phyloP scores from a whole-genome alignment of 108 stramenopile species.

The Skeletonema menzelii region DNA sequence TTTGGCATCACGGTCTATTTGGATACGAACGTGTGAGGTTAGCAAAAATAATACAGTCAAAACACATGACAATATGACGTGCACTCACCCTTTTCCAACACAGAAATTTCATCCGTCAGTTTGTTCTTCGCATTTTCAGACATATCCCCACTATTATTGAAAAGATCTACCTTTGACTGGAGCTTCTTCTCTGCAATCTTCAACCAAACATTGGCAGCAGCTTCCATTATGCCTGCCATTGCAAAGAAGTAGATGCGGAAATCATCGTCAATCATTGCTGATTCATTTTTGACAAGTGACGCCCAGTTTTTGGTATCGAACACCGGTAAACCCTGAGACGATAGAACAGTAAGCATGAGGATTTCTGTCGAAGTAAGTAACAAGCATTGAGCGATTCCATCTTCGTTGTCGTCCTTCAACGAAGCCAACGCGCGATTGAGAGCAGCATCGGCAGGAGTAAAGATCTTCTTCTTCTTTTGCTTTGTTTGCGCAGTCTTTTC shows the following conservation, averaged over 20 bases:
- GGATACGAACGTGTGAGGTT: neutral
- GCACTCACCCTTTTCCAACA: conserved; percentile 31
- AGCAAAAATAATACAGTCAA: neutral
- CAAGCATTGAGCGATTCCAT: conserved; percentile 20
- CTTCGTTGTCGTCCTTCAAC: conserved; percentile 10
- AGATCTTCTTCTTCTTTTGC: conserved; percentile 38
- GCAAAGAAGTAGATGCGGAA: conserved; percentile 41
- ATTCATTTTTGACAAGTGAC: conserved; percentile 25
- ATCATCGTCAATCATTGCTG: conserved; percentile 19
- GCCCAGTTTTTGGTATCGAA: conserved; percentile 46
- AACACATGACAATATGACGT: neutral
- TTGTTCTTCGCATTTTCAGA: conserved; percentile 11
- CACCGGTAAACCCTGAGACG: conserved; percentile 60
- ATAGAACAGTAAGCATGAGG: conserved; percentile 58
- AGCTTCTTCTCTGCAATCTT: conserved; percentile 33
- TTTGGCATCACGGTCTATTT: neutral
- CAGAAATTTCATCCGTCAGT: conserved; percentile 20
- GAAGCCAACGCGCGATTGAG: conserved; percentile 35
- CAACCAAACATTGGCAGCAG: conserved; percentile 49
- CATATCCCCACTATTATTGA: conserved; percentile 1
- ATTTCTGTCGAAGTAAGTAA: conserved; percentile 56
- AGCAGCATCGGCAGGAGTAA: conserved; percentile 41
- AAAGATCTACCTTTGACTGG: conserved; percentile 2
- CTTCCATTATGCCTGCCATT: conserved; percentile 35
- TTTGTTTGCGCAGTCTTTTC: conserved; percentile 29